phyloP scores from a whole-genome alignment of 2,329 filamentous ascomycete genomes.

The Aplosporella prunicola region DNA sequence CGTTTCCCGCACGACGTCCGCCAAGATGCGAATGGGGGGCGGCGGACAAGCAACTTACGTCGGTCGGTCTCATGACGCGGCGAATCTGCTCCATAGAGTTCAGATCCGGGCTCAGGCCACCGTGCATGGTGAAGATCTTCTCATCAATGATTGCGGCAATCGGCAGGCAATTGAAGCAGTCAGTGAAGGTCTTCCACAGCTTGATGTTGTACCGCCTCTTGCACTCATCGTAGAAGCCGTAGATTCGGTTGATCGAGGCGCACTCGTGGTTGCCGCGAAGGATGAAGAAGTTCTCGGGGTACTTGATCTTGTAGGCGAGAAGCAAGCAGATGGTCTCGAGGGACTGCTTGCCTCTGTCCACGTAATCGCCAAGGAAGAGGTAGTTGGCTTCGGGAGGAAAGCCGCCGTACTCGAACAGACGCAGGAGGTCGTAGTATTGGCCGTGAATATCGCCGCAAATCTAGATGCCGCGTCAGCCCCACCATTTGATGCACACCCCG shows the following conservation, averaged over 20 bases:
- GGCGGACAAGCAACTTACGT: slow-evolving; percentile 83
- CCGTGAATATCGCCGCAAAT: slow-evolving; percentile 99
- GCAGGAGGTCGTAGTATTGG: slow-evolving; percentile 96
- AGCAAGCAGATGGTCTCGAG: slow-evolving; percentile 97
- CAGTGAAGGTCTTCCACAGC: slow-evolving; percentile 98
- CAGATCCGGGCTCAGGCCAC: slow-evolving; percentile 88
- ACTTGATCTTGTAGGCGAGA: slow-evolving; percentile 99
- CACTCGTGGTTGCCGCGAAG: slow-evolving; percentile 98
- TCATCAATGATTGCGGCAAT: slow-evolving; percentile 98
- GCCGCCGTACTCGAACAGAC: slow-evolving; percentile 95
- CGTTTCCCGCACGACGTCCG: slow-evolving; percentile 24
- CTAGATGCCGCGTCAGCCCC: slow-evolving; percentile 39
- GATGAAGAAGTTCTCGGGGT: slow-evolving; percentile 99
- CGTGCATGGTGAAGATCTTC: slow-evolving; percentile 99
- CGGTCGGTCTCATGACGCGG: slow-evolving; percentile 95
- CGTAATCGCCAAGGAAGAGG: slow-evolving; percentile 97
- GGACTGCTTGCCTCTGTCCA: slow-evolving; percentile 97
- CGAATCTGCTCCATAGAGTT: slow-evolving; percentile 99
- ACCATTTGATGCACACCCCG: too few relatives aligned
- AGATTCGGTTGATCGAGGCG: slow-evolving; percentile 97
- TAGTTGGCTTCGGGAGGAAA: slow-evolving; percentile 99
- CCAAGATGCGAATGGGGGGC: slow-evolving; percentile 11
- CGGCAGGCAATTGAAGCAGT: slow-evolving; percentile 98
- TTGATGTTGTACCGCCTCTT: slow-evolving; percentile 99
- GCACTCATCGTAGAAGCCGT: slow-evolving; percentile 99